Evolutionary conservation across 2,329 filamentous ascomycete species (phyloP), one percentile per base, ranked within the genome.

Genomic region (Aspergillus sp.): DNA sequence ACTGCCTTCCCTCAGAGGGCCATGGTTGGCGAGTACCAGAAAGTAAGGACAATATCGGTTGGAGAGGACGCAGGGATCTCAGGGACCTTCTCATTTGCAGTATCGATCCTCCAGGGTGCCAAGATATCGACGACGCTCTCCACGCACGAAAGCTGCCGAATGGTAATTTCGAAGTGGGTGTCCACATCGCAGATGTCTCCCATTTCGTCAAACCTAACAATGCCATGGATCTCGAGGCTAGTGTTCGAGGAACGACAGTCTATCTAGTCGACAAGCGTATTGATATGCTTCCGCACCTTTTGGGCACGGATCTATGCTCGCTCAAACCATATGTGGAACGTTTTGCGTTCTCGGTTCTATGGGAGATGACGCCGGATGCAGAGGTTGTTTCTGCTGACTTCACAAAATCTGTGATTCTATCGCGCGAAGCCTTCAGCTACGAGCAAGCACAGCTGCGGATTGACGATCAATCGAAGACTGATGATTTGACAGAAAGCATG

Each of bases 181-280:
- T 99, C 15, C 96, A 99, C 76, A 99, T 99, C 75, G 96, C 95
- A 27, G 95, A 99, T 74, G 95, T 99, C n/a, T 98, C 95, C 9
- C 90, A 99, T 77, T 99, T 99, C 71, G 95, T 99, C 68, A 96
- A 95, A 76, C 93, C 96, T 25, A 92, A 90, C 74, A 99, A 93
- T 69, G 89, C 95, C 54, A 99, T 99, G 95, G 96, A 99, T 72
- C 85, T 87, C 48, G 95, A 99, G 77, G 95, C 95, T 3, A 95
- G 91, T 70, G 86, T 96, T 69, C 89, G 95, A 68, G 95, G 95
- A 61, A 98, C 95, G 4, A 98, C 93, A 0, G 95, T 99, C 27
- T 99, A 99, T 73, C 82, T 99, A 15, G 95, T 99, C 3, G 95
- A 99, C 76, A 99, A 99, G 82, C 92, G 95, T 68, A 99, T 99